Percentiles rank a stretch among this genome's conserved stretches.
These are phyloP conservation scores for Smallanthus sonchifolius DNA, from an alignment of 129 eudicot species.

Conservation along the genomic window DNA sequence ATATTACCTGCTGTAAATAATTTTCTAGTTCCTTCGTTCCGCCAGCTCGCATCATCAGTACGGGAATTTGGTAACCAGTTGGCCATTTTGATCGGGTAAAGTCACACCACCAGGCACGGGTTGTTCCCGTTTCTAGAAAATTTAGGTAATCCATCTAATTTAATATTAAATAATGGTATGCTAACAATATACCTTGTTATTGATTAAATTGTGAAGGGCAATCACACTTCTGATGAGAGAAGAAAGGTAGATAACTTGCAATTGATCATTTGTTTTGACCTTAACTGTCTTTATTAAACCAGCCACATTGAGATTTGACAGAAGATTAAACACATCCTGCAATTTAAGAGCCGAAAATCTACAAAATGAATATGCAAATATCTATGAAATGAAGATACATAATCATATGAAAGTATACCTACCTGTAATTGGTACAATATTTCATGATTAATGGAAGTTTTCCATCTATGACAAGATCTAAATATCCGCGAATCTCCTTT, in stretches of 20 bases:
- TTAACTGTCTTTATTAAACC: conserved; percentile 85
- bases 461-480: conserved; percentile 82
- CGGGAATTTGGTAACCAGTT: no score
- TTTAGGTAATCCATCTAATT: no score
- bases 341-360: neutral
- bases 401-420: neutral
- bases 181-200: conserved; percentile 61
- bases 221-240: conserved; percentile 93
- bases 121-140: no score
- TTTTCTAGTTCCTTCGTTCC: no score
- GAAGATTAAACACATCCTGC: conserved; percentile 94
- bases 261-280: conserved; percentile 98
- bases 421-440: conserved; percentile 95
- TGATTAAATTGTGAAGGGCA: conserved; percentile 94
- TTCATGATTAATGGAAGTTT: conserved; percentile 91
- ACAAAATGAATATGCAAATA: neutral
- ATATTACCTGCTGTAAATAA: conserved; percentile 56
- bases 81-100: no score
- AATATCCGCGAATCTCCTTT: conserved; percentile 82
- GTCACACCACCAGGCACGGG: no score
- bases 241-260: conserved; percentile 91
- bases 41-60: no score
- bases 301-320: conserved; percentile 82
- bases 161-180: neutral
- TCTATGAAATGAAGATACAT: neutral